phyloP scores from a whole-genome alignment of 176 grass and related monocot species.

The Oryza meridionalis region DNA sequence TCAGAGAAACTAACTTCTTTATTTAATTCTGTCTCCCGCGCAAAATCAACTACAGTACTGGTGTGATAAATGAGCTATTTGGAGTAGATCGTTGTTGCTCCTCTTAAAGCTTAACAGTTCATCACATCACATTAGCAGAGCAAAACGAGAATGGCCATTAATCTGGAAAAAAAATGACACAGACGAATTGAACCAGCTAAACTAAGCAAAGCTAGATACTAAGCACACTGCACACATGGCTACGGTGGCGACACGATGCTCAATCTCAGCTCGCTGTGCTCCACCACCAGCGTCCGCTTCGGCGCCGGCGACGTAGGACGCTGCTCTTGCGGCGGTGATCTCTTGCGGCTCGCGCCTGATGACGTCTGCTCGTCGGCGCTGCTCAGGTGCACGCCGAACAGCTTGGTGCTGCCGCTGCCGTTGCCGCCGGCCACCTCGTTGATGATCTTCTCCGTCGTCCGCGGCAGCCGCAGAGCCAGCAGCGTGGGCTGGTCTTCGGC shows the following conservation, averaged over 20 bases:
- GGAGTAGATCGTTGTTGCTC: neutral
- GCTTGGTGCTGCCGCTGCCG: conserved; percentile 40
- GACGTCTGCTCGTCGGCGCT: neutral
- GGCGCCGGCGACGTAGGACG: conserved; percentile 38
- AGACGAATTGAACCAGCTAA: neutral
- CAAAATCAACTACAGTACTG: neutral
- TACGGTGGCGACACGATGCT: conserved; percentile 39
- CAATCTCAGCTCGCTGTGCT: conserved; percentile 46
- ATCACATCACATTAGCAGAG: neutral
- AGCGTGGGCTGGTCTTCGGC: conserved; percentile 47
- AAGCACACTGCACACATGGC: neutral
- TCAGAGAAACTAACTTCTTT: neutral
- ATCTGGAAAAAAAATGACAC: neutral
- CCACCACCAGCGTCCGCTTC: conserved; percentile 43
- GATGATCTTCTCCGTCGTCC: neutral
- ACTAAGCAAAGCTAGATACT: conserved; percentile 7
- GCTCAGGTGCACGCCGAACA: conserved; percentile 57
- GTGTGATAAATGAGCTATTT: neutral
- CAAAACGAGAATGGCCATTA: neutral
- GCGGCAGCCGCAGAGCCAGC: neutral
- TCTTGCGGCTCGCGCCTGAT: conserved; percentile 38
- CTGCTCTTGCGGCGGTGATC: conserved; percentile 31
- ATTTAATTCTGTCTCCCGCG: neutral
- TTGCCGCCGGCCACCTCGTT: conserved; percentile 18
- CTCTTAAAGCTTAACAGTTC: neutral